phyloP scores from a whole-genome alignment of 192 early-diverging fungal species.

The Mortierella hygrophila region DNA sequence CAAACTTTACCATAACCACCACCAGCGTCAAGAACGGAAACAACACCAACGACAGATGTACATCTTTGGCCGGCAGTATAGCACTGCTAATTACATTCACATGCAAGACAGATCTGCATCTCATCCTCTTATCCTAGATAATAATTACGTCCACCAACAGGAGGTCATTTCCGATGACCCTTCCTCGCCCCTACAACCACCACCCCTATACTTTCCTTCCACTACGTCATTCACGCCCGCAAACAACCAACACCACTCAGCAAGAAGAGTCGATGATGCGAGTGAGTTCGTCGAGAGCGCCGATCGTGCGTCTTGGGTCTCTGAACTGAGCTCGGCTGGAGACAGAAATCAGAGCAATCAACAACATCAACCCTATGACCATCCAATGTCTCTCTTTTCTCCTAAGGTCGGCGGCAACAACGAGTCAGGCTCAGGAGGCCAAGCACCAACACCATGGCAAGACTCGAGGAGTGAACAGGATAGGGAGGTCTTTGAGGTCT shows the following conservation, averaged over 20 bases:
- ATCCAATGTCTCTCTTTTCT: background rate
- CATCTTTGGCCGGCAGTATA: background rate
- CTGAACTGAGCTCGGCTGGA: background rate
- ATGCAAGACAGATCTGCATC: background rate
- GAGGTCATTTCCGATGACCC: background rate
- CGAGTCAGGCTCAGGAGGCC: background rate
- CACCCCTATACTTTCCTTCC: background rate
- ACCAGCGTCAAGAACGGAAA: background rate
- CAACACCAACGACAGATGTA: conserved; percentile 1
- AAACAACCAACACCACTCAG: background rate
- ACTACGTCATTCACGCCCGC: background rate
- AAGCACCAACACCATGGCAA: background rate
- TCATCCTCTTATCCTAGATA: background rate
- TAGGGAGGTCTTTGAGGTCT: conserved; percentile 11
- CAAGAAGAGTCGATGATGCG: background rate
- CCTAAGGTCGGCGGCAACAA: background rate
- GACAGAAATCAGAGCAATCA: background rate
- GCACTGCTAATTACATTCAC: background rate
- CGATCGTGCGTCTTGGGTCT: background rate
- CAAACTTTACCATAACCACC: background rate
- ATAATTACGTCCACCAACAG: background rate
- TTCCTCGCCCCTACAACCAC: background rate
- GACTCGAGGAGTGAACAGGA: background rate
- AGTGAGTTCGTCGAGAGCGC: background rate
- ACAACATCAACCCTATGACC: background rate